A percentile compares a stretch with the other conserved stretches of the same genome.
Evolutionary conservation across 129 eudicot genomes (phyloP).

Genomic region (Flaveria linearis): DNA sequence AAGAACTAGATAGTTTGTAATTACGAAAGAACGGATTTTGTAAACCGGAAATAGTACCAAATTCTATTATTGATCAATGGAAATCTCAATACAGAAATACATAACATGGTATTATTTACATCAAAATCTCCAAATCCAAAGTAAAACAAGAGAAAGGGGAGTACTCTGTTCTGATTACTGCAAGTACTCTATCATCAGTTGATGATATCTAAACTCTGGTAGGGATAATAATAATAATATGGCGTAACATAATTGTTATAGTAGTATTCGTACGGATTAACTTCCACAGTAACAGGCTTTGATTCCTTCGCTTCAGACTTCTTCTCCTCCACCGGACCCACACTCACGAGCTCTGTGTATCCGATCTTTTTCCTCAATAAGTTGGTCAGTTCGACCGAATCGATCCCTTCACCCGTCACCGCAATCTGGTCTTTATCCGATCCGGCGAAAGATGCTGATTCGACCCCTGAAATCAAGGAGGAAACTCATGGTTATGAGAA

Average conservation of each 20-base stretch:
- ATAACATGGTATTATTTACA: no score
- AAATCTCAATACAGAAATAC: no score
- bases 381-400: slow-evolving; percentile 26
- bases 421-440: slow-evolving; percentile 30
- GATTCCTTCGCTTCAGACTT: not conserved
- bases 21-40: no score
- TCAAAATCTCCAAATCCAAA: no score
- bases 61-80: no score
- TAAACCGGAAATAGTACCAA: no score
- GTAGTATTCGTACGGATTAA: not conserved
- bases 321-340: slow-evolving; percentile 17
- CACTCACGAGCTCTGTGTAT: slow-evolving; percentile 13
- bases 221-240: not conserved
- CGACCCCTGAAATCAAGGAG: no score
- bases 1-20: no score
- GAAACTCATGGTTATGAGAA: no score
- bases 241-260: not conserved
- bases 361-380: slow-evolving; percentile 26
- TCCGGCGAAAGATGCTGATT: slow-evolving; percentile 19
- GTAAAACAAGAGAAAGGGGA: no score
- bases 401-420: slow-evolving; percentile 36
- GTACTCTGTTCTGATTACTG: no score
- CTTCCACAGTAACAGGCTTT: not conserved
- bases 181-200: not conserved
- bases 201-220: not conserved